Evolutionary conservation across 495 filamentous ascomycete genomes (phyloP), one percentile per base, ranked within the genome.

Genomic region (Neurospora sp.): DNA sequence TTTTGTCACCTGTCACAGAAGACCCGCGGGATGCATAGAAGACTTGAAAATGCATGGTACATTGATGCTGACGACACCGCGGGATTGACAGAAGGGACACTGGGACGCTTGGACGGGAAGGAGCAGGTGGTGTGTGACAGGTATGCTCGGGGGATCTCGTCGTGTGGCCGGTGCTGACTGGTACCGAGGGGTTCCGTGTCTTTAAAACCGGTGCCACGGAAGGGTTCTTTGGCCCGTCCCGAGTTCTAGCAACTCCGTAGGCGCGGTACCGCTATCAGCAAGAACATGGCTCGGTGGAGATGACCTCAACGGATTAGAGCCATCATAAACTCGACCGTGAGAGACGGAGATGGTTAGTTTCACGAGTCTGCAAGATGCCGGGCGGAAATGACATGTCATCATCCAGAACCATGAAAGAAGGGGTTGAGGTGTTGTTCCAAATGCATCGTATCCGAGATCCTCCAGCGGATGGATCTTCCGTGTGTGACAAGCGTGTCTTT

Each of bases 41-140:
- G 40, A n/a, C 39, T 20, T 72, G 48, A 16, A 72, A 14, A 76
- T 59, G 79, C 78, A 80, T 74, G 76, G 76, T 54, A 78, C 78
- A 77, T 77, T 72, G 70, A 69, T 39, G 72, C 73, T 75, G 69
- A 74, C 71, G 69, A 66, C 48, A 27, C 41, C 14, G n/a, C 66
- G 76, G 76, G 69, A 18, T 31, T 35, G 54, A 62, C 27, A 62
- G 54, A 31, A 62, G 54, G 2, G 23, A 37, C 27, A 18, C 27
- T 75, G 77, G 74, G 46, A 75, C 70, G n/a, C 38, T 66, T 82
- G 6, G 76, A 81, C 70, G 79, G 90, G 39, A 92, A 91, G 75
- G 90, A 90, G 1, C 90, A 93, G 78, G 85, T 89, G 16, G 92
- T 90, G 89, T 92, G 92, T 78, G 90, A 92, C 77, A 79, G 86